phyloP scores from a whole-genome alignment of 164 flowering plant genomes.

The Magnolia officinalis region DNA sequence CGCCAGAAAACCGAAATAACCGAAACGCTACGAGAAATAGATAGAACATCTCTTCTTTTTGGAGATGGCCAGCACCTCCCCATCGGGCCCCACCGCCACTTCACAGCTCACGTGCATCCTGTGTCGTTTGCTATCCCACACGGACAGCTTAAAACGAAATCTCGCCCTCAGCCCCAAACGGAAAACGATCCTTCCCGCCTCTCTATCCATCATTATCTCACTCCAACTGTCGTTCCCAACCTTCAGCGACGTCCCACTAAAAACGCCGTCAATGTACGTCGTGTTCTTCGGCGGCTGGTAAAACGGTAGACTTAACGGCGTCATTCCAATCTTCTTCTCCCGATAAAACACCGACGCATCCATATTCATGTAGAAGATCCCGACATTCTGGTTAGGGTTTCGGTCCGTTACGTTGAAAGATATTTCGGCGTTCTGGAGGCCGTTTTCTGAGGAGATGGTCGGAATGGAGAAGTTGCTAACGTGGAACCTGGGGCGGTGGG shows the following conservation, averaged over 20 bases:
- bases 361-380: constrained; percentile 26
- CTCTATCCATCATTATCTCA: constrained; percentile 7
- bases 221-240: neutral
- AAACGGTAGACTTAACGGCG: constrained; percentile 35
- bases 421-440: constrained; percentile 5
- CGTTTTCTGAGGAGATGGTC: constrained; percentile 32
- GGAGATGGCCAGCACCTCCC: constrained; percentile 33
- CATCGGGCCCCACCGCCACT: constrained; percentile 30
- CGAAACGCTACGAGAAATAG: constrained; percentile 36
- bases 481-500: constrained; percentile 82
- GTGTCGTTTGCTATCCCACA: constrained; percentile 25
- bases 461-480: constrained; percentile 52
- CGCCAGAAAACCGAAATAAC: neutral
- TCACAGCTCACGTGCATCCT: constrained; percentile 17
- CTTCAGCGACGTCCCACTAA: constrained; percentile 4
- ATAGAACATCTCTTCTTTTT: constrained; percentile 53
- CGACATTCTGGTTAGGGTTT: constrained; percentile 31
- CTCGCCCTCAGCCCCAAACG: constrained; percentile 19
- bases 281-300: constrained; percentile 74
- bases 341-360: constrained; percentile 16
- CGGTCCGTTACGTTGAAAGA: constrained; percentile 19
- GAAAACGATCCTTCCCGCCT: constrained; percentile 24
- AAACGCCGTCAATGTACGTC: constrained; percentile 24
- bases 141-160: constrained; percentile 18
- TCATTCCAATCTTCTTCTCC: constrained; percentile 36